Evolutionary conservation across 2,329 filamentous ascomycete species (phyloP), one percentile per base, ranked within the genome.

Genomic region (Colletotrichum shisoi): DNA sequence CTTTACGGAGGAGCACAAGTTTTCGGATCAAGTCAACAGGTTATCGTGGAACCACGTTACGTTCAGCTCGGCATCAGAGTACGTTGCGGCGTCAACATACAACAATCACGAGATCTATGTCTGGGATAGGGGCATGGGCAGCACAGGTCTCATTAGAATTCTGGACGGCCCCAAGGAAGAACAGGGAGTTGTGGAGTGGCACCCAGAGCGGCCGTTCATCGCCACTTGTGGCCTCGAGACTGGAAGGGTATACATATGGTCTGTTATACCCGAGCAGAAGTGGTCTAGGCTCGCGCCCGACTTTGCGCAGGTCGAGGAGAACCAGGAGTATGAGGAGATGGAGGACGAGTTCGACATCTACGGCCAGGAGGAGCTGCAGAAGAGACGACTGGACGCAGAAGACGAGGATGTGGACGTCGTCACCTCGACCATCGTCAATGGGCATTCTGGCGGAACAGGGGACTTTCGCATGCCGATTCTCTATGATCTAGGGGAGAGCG

Each of bases 331-430:
- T 76, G 87, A 96, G 48, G 95, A 99, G 78, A 87, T 88, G 63
- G 95, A 99, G 79, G 95, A 99, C 76, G 95, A 99, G 76, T 99
- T 99, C 73, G 96, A 99, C 77, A 96, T 98, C 63, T 95, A 98
- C 75, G 93, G 93, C 0, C 90, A 94, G 65, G 94, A 97, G 75
- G 94, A 98, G 77, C 89, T 98, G 63, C 93, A 96, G 75, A 94
- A 97, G 77, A 88, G 94, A 37, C 87, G 94, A 49, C 84, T 98
- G 2, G 94, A 98, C 75, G 85, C 91, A 13, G 95, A 99, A 79
- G 95, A 98, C 73, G 95, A 98, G 76, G 90, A 93, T 66, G 89
- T 98, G 4, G 95, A 99, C 74, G 93, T 97, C 1, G 80, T 97
- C 63, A 94, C 91, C 0, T 82, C 92, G 51, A 84, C 85, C 34